phyloP scores from a whole-genome alignment of 805 yeast species.

The Cyberlindnera maclurae region DNA sequence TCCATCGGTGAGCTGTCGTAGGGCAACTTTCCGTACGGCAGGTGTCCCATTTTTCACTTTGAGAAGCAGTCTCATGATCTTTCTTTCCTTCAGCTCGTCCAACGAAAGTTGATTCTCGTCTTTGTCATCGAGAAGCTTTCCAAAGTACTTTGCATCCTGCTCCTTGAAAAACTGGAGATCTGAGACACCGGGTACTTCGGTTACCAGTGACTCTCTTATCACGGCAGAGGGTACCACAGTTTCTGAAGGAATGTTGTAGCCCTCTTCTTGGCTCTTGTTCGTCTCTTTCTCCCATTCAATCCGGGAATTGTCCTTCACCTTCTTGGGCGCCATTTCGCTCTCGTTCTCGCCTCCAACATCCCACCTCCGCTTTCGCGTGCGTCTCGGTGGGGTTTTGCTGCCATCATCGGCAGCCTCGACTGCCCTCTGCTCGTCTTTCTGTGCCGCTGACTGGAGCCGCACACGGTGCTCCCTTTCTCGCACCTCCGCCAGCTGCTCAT shows the following conservation, averaged over 20 bases:
- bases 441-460: background rate
- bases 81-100: constrained; percentile 52
- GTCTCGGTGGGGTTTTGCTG: constrained; percentile 23
- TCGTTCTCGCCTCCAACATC: constrained; percentile 14
- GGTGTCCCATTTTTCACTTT: constrained; percentile 77
- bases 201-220: constrained; percentile 33
- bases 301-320: constrained; percentile 6
- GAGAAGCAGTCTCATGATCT: constrained; percentile 55
- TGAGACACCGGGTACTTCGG: constrained; percentile 56
- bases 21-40: constrained; percentile 55
- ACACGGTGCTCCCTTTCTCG: constrained; percentile 31
- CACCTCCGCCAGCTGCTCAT: constrained; percentile 35
- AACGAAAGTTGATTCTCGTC: constrained; percentile 30
- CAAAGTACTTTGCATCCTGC: constrained; percentile 67
- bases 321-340: constrained; percentile 7
- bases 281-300: constrained; percentile 9
- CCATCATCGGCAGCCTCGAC: constrained; percentile 9
- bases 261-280: constrained; percentile 7
- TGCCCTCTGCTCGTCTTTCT: constrained; percentile 15
- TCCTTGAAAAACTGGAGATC: constrained; percentile 66
- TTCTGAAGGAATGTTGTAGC: constrained; percentile 49
- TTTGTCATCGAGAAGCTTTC: constrained; percentile 39
- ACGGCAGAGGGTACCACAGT: constrained; percentile 24
- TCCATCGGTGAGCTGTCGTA: constrained; percentile 57
- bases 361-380: constrained; percentile 19